A percentile compares a stretch with the other conserved stretches of the same genome.
Evolutionary conservation across 2,329 filamentous ascomycete genomes (phyloP).

Genomic region (Botrytis byssoidea): DNA sequence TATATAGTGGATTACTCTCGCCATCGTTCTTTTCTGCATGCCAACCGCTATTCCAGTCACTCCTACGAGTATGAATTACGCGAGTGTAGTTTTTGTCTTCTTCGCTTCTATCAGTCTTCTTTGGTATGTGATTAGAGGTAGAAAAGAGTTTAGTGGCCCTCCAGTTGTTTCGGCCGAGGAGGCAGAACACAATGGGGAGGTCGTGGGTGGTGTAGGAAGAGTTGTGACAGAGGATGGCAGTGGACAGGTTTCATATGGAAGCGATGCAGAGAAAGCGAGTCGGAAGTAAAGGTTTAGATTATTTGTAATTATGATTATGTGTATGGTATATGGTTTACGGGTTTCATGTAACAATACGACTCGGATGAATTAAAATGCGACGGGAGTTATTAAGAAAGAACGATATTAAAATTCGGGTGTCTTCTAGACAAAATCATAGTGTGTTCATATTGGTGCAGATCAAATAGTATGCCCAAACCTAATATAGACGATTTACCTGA

Average conservation of each 20-base stretch:
- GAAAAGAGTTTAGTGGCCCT: conserved; percentile 64
- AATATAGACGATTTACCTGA: not conserved
- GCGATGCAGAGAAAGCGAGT: conserved; percentile 17
- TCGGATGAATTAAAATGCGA: not conserved
- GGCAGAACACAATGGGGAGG: conserved; percentile 31
- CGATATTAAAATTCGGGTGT: not conserved
- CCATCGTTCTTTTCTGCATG: conserved; percentile 75
- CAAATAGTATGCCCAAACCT: not conserved
- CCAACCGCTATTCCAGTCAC: conserved; percentile 60
- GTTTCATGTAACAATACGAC: not conserved
- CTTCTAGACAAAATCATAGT: not conserved
- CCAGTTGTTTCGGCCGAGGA: conserved; percentile 32
- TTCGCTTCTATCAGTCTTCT: conserved; percentile 58
- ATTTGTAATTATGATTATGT: conserved; percentile 8
- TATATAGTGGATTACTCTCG: conserved; percentile 61
- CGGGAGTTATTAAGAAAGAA: not conserved
- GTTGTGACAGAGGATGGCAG: conserved; percentile 26
- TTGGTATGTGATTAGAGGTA: conserved; percentile 63
- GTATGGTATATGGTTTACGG: not conserved
- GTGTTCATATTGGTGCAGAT: not conserved
- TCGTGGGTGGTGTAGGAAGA: conserved; percentile 29
- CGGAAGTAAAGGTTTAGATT: not conserved
- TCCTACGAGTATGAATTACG: conserved; percentile 62
- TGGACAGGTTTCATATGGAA: conserved; percentile 15
- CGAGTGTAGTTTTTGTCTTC: conserved; percentile 62